Evolutionary conservation across 768 basidiomycete species (phyloP).

Genomic region (Cystofilobasidium ferigula): DNA sequence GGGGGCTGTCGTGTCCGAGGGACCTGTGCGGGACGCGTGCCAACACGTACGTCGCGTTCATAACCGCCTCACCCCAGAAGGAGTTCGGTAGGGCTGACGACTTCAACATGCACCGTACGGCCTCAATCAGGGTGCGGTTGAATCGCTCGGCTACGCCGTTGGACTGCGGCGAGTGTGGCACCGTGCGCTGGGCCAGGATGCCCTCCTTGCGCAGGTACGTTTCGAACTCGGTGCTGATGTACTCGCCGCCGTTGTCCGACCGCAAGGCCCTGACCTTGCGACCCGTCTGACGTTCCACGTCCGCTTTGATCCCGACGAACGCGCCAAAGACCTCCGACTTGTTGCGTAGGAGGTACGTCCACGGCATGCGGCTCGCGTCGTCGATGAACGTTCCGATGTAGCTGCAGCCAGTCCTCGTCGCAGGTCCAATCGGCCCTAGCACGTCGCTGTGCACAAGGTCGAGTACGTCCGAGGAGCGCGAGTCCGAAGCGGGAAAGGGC

Average conservation of each 20-base stretch:
- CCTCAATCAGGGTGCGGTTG: not conserved
- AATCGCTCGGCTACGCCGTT: not conserved
- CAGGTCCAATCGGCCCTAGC: too few species aligned
- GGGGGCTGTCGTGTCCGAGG: not conserved
- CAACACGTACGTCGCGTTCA: not conserved
- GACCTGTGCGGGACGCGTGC: not conserved
- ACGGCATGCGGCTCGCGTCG: not conserved
- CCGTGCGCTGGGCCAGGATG: not conserved
- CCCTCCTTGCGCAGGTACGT: not conserved
- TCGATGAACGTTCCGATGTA: not conserved
- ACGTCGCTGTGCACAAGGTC: too few species aligned
- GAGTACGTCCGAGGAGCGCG: not conserved
- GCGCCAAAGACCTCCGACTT: constrained; percentile 26
- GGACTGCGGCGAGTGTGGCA: not conserved
- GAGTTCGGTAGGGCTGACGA: not conserved
- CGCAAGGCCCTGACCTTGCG: constrained; percentile 21
- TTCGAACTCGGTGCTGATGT: constrained; percentile 16
- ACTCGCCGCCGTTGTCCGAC: constrained; percentile 28
- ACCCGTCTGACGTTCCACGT: constrained; percentile 17
- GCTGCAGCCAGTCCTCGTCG: too few species aligned
- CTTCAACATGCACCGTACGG: not conserved
- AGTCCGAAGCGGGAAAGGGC: not conserved
- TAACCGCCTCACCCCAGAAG: not conserved
- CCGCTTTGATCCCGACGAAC: constrained; percentile 4
- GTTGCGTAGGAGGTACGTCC: constrained; percentile 18